Evolutionary conservation across 495 filamentous ascomycete genomes (phyloP).

Genomic region (Neurospora cerealis): DNA sequence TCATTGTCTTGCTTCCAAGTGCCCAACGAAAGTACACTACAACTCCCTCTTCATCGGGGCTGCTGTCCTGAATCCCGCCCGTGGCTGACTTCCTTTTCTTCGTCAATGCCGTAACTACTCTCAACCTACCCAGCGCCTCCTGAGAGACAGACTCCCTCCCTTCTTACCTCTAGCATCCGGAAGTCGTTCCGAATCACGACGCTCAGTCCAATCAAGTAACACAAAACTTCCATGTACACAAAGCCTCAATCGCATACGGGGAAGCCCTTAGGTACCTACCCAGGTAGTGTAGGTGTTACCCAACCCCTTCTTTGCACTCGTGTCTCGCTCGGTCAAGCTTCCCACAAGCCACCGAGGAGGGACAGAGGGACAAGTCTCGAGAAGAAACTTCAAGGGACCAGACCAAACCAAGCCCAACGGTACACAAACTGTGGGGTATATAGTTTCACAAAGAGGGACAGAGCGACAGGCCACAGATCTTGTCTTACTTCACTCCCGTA

Average conservation of each 20-base stretch:
- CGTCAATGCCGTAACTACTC: not conserved
- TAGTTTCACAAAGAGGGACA: not conserved
- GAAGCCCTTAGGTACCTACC: not conserved
- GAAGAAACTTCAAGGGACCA: not conserved
- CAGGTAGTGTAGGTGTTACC: not conserved
- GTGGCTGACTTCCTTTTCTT: not conserved
- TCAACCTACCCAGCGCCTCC: not conserved
- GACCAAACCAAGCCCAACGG: not conserved
- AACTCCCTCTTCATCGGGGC: not conserved
- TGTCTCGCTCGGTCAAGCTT: not conserved
- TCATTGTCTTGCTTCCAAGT: not conserved
- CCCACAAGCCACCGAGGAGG: not conserved
- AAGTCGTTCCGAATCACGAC: not conserved
- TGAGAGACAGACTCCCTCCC: not conserved
- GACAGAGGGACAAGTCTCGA: not conserved
- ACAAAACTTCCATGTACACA: not conserved
- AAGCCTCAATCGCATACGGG: not conserved
- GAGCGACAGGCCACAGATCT: not conserved
- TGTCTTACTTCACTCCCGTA: not conserved
- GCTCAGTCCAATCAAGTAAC: not conserved
- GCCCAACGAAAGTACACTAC: not conserved
- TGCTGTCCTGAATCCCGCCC: not conserved
- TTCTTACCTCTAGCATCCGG: not conserved
- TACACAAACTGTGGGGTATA: not conserved
- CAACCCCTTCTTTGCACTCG: not conserved